Evolutionary conservation across 345 rosid species (phyloP).

Genomic region (Melaleuca quinquenervia): DNA sequence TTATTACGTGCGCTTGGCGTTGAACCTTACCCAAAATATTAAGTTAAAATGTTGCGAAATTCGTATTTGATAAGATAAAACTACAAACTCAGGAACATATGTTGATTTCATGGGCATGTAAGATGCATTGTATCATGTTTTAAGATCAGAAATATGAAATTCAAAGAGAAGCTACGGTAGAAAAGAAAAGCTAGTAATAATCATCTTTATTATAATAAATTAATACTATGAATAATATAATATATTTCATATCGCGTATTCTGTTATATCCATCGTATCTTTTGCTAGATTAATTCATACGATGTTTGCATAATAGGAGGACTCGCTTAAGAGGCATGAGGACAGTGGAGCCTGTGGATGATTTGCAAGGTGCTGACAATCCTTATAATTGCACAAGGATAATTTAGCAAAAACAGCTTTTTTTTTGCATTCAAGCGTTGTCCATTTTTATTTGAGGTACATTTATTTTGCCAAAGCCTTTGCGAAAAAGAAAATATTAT

Average conservation of each 20-base stretch:
- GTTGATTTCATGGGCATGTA: neutral
- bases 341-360: neutral
- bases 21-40: neutral
- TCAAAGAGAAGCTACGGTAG: fast-evolving
- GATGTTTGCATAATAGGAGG: neutral
- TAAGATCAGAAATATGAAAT: neutral
- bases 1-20: neutral
- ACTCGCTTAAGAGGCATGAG: neutral
- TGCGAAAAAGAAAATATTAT: too few species aligned
- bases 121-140: neutral
- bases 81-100: neutral
- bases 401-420: neutral
- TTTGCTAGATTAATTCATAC: neutral
- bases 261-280: neutral
- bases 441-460: neutral
- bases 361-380: neutral
- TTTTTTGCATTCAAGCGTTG: neutral
- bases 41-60: neutral
- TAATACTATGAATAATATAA: neutral
- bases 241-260: too few species aligned
- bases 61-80: neutral
- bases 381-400: neutral
- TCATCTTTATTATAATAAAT: neutral
- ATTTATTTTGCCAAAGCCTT: too few species aligned
- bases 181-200: neutral